Evolutionary conservation across 2,329 filamentous ascomycete species (phyloP).

Genomic region (Hypoxylon sp.): DNA sequence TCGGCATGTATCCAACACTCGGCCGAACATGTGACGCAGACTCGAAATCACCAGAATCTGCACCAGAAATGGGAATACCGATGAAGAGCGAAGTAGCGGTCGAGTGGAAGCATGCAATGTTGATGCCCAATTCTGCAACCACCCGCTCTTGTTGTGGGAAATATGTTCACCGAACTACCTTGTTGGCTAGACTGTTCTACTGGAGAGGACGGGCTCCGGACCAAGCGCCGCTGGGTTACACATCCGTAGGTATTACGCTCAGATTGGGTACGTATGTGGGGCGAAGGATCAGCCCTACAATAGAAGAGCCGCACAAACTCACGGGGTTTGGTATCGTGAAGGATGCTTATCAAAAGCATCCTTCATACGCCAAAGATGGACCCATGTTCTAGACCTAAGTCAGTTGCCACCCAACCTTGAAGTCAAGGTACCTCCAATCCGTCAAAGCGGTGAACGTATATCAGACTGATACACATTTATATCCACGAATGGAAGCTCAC

Average conservation of each 20-base stretch:
- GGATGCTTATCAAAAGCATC: not conserved
- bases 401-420: not conserved
- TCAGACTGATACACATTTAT: not conserved
- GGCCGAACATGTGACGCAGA: not conserved
- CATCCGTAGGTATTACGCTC: not conserved
- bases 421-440: not conserved
- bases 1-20: not conserved
- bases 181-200: constrained; percentile 23
- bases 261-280: not conserved
- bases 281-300: constrained; percentile 10
- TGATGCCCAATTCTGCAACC: constrained; percentile 8
- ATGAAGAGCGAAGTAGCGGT: constrained; percentile 9
- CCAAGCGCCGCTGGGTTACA: not conserved
- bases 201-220: not conserved
- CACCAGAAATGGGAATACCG: not conserved
- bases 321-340: not conserved
- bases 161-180: constrained; percentile 3
- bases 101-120: not conserved
- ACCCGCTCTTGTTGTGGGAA: not conserved
- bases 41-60: not conserved
- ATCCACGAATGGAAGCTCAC: not conserved
- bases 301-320: constrained; percentile 22
- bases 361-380: not conserved
- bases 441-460: constrained; percentile 32
- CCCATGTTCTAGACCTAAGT: constrained; percentile 15